Conservation (phyloP, 139 green algal species). For the Chlorella sorokiniana region DNA sequence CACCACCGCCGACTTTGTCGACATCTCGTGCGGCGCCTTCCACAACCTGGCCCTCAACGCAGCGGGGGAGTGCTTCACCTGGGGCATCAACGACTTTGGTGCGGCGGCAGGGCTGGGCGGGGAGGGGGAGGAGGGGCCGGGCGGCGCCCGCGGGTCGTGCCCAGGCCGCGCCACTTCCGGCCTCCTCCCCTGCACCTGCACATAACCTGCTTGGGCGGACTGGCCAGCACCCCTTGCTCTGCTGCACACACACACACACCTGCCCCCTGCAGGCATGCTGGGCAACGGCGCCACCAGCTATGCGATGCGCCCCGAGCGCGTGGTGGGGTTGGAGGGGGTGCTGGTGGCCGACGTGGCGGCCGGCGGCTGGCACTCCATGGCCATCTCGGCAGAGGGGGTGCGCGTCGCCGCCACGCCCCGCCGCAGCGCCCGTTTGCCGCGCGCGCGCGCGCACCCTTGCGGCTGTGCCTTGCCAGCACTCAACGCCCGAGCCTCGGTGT, state of each 20-base stretch:
- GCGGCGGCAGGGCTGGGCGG: neutral
- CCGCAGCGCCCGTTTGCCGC: too few relatives aligned
- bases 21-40: constrained; percentile 84
- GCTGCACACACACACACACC: neutral
- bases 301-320: constrained; percentile 48
- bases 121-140: neutral
- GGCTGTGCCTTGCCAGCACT: too few relatives aligned
- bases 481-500: too few relatives aligned
- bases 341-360: constrained; percentile 76
- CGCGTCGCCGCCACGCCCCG: too few relatives aligned
- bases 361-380: constrained; percentile 86
- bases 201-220: too few relatives aligned
- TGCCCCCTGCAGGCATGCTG: constrained; percentile 52
- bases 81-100: constrained; percentile 91
- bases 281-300: constrained; percentile 84
- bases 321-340: constrained; percentile 64
- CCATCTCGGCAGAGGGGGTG: constrained; percentile 63
- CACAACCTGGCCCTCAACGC: constrained; percentile 82
- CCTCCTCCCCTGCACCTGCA: too few relatives aligned
- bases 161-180: too few relatives aligned
- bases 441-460: too few relatives aligned
- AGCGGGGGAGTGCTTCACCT: constrained; percentile 24
- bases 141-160: too few relatives aligned
- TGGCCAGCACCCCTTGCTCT: too few relatives aligned
- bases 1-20: constrained; percentile 56